These are phyloP conservation scores for Gryganskiella cystojenkinii DNA, from an alignment of 192 early-diverging fungal species.

Conservation along the genomic window DNA sequence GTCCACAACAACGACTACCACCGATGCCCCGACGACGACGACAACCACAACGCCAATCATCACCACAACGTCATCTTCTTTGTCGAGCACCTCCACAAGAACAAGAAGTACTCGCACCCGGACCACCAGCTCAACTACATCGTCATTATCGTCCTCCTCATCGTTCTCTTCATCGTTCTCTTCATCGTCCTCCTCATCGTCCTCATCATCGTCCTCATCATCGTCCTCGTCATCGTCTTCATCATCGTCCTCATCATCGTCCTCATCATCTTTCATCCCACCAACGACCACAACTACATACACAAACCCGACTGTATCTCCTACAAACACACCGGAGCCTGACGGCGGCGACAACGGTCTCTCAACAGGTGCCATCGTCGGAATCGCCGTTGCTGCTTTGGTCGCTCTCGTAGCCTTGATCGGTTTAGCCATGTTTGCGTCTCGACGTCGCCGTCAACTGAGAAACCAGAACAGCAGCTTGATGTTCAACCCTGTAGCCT, in stretches of 20 bases:
- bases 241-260: too few relatives aligned
- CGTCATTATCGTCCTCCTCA: background rate
- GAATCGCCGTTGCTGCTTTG: conserved; percentile 15
- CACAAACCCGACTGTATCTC: background rate
- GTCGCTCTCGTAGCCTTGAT: conserved; percentile 6
- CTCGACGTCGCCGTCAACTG: conserved; percentile 5
- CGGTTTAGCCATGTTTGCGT: background rate
- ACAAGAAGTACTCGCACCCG: background rate
- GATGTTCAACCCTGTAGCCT: background rate
- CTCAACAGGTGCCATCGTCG: conserved; percentile 22
- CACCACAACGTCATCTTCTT: background rate
- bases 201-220: background rate
- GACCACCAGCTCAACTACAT: background rate
- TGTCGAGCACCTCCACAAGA: background rate
- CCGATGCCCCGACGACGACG: too few relatives aligned
- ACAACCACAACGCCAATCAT: too few relatives aligned
- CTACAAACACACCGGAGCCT: background rate
- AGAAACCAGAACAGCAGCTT: background rate
- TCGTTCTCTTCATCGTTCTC: background rate
- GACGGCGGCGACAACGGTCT: background rate
- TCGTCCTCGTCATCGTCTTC: background rate
- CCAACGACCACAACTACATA: background rate
- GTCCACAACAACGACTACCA: too few relatives aligned
- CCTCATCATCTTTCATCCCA: too few relatives aligned
- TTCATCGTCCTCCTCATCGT: background rate